These are phyloP conservation scores for Fusarium bulbicola DNA, from an alignment of 2,329 filamentous ascomycete genomes.

Conservation along the genomic window DNA sequence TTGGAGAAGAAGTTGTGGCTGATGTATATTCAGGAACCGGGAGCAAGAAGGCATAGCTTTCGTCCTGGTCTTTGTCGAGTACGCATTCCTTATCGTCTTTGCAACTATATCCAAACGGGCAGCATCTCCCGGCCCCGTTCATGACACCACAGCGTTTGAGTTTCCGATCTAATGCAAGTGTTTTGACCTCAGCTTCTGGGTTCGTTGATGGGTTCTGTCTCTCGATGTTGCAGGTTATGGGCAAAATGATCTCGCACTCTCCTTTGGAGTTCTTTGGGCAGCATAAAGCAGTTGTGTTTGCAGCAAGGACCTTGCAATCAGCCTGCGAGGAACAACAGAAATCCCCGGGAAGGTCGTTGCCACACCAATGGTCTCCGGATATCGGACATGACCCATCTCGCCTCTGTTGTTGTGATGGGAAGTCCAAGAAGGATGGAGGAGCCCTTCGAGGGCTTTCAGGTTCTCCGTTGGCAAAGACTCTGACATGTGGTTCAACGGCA, in stretches of 20 bases:
- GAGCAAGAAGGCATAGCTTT: constrained; percentile 33
- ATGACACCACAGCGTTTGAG: constrained; percentile 32
- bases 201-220: constrained; percentile 28
- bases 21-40: constrained; percentile 24
- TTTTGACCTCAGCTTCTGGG: constrained; percentile 34
- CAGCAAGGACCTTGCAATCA: constrained; percentile 37
- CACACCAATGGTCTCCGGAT: constrained; percentile 31
- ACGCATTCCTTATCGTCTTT: constrained; percentile 27
- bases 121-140: constrained; percentile 30
- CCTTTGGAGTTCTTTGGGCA: constrained; percentile 33
- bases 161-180: constrained; percentile 27
- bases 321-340: constrained; percentile 36
- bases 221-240: constrained; percentile 36
- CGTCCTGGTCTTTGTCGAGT: constrained; percentile 33
- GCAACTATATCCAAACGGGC: constrained; percentile 42
- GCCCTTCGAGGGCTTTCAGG: constrained; percentile 4
- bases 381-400: constrained; percentile 33
- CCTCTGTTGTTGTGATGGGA: constrained; percentile 17
- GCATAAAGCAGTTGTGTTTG: constrained; percentile 41
- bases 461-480: constrained; percentile 23
- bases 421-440: constrained; percentile 2
- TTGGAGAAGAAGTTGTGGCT: background rate
- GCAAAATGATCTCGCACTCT: constrained; percentile 30
- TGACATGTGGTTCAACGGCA: constrained; percentile 27
- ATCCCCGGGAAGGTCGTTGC: constrained; percentile 27